These are phyloP conservation scores for Cryphonectria japonica DNA, from an alignment of 2,329 filamentous ascomycete species.

Conservation along the genomic window DNA sequence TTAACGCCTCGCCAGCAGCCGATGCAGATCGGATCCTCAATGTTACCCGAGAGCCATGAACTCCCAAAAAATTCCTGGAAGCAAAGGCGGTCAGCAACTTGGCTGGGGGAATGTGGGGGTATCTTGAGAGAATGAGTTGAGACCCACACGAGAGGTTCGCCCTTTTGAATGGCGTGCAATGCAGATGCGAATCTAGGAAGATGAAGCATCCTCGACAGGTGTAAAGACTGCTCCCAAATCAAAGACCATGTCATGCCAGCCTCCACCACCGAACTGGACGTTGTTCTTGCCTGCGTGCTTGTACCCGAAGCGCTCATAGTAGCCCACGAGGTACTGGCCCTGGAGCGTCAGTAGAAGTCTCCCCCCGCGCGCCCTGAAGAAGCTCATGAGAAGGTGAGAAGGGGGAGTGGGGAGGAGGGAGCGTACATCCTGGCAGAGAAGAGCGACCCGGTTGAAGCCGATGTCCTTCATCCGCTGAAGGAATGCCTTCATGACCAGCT, in stretches of 20 bases:
- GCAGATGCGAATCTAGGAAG: slow-evolving; percentile 27
- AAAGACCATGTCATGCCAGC: slow-evolving; percentile 79
- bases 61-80: slow-evolving; percentile 7
- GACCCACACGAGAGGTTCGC: slow-evolving; percentile 17
- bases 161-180: slow-evolving; percentile 16
- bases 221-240: slow-evolving; percentile 22
- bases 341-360: slow-evolving; percentile 13
- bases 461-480: slow-evolving; percentile 75
- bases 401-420: background rate
- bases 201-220: slow-evolving; percentile 16
- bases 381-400: background rate
- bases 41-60: slow-evolving; percentile 16
- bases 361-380: background rate
- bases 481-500: slow-evolving; percentile 74
- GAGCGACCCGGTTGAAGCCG: slow-evolving; percentile 70
- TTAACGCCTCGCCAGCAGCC: slow-evolving; percentile 30
- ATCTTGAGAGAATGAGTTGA: background rate
- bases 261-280: slow-evolving; percentile 75
- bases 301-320: slow-evolving; percentile 80
- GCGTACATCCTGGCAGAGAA: slow-evolving; percentile 74
- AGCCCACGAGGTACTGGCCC: slow-evolving; percentile 65
- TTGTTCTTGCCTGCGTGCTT: slow-evolving; percentile 68
- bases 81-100: slow-evolving; percentile 15
- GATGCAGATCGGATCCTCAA: slow-evolving; percentile 25
- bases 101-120: slow-evolving; percentile 2